phyloP scores from a whole-genome alignment of 345 rosid genomes.

The Limnanthes douglasii region DNA sequence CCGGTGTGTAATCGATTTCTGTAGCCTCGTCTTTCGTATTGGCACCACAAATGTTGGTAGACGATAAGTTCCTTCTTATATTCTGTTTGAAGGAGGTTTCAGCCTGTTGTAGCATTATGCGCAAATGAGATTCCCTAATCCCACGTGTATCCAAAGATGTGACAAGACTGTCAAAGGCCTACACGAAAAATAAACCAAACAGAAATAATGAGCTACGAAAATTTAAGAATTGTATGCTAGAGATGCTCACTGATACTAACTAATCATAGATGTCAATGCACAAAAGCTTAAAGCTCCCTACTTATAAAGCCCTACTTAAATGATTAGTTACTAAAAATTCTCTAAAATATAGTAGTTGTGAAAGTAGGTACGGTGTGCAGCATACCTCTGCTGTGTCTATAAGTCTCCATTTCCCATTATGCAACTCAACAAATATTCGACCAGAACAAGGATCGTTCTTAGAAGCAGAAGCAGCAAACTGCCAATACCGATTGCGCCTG shows the following conservation, averaged over 20 bases:
- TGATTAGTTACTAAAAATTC: too few species aligned
- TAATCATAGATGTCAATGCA: too few species aligned
- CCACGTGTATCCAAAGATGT: constrained; percentile 84
- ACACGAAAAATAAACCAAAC: constrained; percentile 7
- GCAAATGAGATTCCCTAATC: constrained; percentile 86
- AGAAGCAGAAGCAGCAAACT: constrained; percentile 79
- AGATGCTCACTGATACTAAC: too few species aligned
- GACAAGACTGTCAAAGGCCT: constrained; percentile 85
- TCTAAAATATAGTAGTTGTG: too few species aligned
- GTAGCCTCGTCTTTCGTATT: constrained; percentile 20
- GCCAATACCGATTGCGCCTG: constrained; percentile 95
- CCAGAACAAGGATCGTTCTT: constrained; percentile 86
- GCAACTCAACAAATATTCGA: constrained; percentile 73
- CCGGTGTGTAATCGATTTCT: constrained; percentile 27
- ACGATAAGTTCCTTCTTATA: constrained; percentile 19
- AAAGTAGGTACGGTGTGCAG: too few species aligned
- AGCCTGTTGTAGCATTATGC: constrained; percentile 74
- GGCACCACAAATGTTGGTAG: constrained; percentile 12
- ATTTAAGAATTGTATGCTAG: too few species aligned
- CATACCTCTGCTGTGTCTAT: constrained; percentile 89
- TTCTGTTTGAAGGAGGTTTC: constrained; percentile 67
- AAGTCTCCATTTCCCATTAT: constrained; percentile 71
- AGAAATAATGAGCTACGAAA: too few species aligned
- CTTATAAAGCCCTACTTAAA: too few species aligned
- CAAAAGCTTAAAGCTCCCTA: too few species aligned